Percentiles rank a stretch among this genome's conserved stretches.
phyloP scores from a whole-genome alignment of 148 eudicot genomes.

The Rhododendron ovatum region DNA sequence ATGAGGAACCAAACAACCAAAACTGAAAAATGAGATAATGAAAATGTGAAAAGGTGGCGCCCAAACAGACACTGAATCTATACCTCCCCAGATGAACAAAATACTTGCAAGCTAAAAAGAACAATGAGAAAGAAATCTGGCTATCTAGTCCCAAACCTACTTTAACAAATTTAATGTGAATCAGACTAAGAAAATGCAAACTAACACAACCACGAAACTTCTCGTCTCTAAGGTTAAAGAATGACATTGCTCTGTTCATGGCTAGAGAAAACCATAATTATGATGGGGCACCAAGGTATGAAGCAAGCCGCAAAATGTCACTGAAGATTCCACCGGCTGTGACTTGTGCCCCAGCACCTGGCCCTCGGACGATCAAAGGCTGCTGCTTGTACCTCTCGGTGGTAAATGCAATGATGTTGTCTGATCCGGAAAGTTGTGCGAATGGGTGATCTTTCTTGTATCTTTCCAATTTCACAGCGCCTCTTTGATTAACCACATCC shows the following conservation, averaged over 20 bases:
- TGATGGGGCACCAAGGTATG: slow-evolving; percentile 96
- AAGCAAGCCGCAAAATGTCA: slow-evolving; percentile 83
- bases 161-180: neutral
- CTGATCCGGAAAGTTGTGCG: slow-evolving; percentile 95
- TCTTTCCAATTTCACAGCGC: slow-evolving; percentile 64
- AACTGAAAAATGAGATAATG: too few species aligned
- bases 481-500: slow-evolving; percentile 66
- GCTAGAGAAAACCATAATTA: slow-evolving; percentile 16
- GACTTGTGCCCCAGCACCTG: slow-evolving; percentile 96
- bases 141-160: neutral
- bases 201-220: neutral
- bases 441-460: slow-evolving; percentile 95
- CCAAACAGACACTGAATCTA: neutral
- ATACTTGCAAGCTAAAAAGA: neutral
- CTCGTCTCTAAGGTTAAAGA: neutral
- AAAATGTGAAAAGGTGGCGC: too few species aligned
- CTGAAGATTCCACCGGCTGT: slow-evolving; percentile 98
- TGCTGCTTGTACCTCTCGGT: slow-evolving; percentile 81
- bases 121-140: neutral
- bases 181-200: neutral
- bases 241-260: neutral
- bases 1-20: too few species aligned
- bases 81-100: neutral
- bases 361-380: slow-evolving; percentile 92
- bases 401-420: slow-evolving; percentile 85